A percentile compares a stretch with the other conserved stretches of the same genome.
phyloP scores from a whole-genome alignment of 352 stramenopile genomes.

The Phytophthora fragariae region DNA sequence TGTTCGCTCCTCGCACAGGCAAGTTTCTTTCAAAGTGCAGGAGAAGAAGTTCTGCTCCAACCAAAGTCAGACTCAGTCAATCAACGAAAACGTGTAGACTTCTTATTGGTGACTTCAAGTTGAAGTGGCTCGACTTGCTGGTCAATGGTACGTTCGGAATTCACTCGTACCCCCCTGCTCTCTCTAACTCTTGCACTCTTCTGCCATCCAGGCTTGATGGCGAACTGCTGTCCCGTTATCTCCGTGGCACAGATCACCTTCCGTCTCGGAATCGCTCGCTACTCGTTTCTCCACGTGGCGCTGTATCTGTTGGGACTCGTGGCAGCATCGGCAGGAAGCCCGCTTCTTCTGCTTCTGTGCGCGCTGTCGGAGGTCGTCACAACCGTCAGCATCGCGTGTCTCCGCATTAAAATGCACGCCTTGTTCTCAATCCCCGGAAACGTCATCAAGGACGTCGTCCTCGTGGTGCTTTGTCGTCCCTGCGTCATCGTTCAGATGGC shows the following conservation, averaged over 20 bases:
- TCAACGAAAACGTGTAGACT: no score
- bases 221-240: constrained; percentile 42
- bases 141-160: constrained; percentile 29
- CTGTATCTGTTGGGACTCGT: constrained; percentile 33
- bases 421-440: constrained; percentile 59
- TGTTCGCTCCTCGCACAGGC: no score
- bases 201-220: constrained; percentile 35
- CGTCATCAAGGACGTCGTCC: constrained; percentile 40
- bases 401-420: constrained; percentile 53
- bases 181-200: constrained; percentile 1
- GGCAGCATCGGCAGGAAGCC: constrained; percentile 4
- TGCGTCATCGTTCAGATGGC: constrained; percentile 64
- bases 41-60: constrained; percentile 16
- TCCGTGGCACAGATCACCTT: constrained; percentile 41
- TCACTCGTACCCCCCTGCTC: neutral
- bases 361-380: constrained; percentile 13
- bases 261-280: constrained; percentile 38
- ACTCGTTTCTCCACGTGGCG: constrained; percentile 29
- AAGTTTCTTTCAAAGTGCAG: constrained; percentile 23
- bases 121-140: no score
- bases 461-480: constrained; percentile 52
- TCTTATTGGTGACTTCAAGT: no score
- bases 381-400: constrained; percentile 21
- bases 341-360: constrained; percentile 13
- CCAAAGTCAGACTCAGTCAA: no score